phyloP scores from a whole-genome alignment of 495 filamentous ascomycete genomes.

The Elasticomyces elasticus region DNA sequence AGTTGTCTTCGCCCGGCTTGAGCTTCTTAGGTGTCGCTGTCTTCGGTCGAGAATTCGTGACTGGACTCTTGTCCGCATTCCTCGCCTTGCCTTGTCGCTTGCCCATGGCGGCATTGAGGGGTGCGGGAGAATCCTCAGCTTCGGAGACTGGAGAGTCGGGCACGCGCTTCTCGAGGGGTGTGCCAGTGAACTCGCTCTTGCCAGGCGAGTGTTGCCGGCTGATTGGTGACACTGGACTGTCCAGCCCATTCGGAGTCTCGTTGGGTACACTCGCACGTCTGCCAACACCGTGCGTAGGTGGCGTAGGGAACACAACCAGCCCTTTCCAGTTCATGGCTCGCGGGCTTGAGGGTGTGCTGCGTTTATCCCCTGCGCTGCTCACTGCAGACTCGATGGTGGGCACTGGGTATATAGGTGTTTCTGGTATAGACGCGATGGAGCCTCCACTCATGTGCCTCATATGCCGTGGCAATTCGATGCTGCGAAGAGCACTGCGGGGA shows the following conservation, averaged over 20 bases:
- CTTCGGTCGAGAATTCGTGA: background rate
- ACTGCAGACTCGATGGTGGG: slow-evolving; percentile 3
- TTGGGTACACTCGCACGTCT: background rate
- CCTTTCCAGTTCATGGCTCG: slow-evolving; percentile 11
- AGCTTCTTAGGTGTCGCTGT: background rate
- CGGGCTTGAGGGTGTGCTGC: too few relatives aligned
- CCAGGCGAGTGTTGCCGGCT: background rate
- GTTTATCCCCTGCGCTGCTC: background rate
- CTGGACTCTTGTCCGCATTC: background rate
- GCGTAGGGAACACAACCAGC: slow-evolving; percentile 9
- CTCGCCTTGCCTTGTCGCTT: slow-evolving; percentile 19
- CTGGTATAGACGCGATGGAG: background rate
- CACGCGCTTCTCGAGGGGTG: background rate
- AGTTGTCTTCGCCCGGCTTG: slow-evolving; percentile 44
- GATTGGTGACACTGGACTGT: background rate
- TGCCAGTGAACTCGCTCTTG: background rate
- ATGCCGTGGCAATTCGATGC: slow-evolving; percentile 6
- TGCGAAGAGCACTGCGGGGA: slow-evolving; percentile 17
- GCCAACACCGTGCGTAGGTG: background rate
- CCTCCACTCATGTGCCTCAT: background rate
- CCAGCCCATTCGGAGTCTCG: background rate
- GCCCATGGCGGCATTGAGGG: slow-evolving; percentile 28
- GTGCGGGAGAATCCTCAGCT: background rate
- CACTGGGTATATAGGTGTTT: background rate
- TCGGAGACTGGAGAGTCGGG: background rate